Evolutionary conservation across 1,284 basidiomycete species (phyloP), one percentile per base, ranked within the genome.

Genomic region (Cutaneotrichosporon arboriforme): DNA sequence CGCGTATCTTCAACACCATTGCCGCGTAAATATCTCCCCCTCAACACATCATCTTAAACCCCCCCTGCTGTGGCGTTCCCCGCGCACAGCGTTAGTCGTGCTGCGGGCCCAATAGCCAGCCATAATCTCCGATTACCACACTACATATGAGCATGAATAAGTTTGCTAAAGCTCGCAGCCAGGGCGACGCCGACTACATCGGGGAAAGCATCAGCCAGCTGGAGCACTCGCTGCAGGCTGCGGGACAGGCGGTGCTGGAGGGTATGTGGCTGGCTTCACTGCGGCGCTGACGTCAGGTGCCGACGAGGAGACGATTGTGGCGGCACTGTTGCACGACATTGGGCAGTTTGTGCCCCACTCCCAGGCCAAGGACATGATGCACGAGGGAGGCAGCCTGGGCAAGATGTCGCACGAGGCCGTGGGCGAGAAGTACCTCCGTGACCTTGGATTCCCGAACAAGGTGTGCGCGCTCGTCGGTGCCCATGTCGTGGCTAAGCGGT

Each of bases 281-380:
- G 18, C 34, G 13, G 20, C n/a, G 21, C 51, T 56, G 50, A 52
- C 42, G 14, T 21, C 55, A 31, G 67, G 64, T 23, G 63, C 67
- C 18, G 65, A 72, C 49, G 60, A 62, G 10, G 54, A 51, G 20
- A 70, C 69, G 2, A 44, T 69, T n/a, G 50, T 65, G 37, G 69
- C 69, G n/a, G 69, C 69, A 4, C 59, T 70, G 15, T 53, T 72
- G 13, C 69, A 72, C 54, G 69, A 72, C 46, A 57, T 72, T 23
- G 69, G 69, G 9, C 69, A 69, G 46, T 70, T 70, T 51, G 39
- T 72, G 12, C 67, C 69, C 13, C 52, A 52, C 45, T 39, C 50
- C 2, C 43, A 52, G 35, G 52, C 62, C n/a, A 45, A 63, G 46
- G 60, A 56, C 8, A 55, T 68, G 60, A 57, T 54, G 35, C 48